A percentile compares a stretch with the other conserved stretches of the same genome.
Conservation (phyloP, 73 alveolate species). For the Tetrahymena malaccensis region DNA sequence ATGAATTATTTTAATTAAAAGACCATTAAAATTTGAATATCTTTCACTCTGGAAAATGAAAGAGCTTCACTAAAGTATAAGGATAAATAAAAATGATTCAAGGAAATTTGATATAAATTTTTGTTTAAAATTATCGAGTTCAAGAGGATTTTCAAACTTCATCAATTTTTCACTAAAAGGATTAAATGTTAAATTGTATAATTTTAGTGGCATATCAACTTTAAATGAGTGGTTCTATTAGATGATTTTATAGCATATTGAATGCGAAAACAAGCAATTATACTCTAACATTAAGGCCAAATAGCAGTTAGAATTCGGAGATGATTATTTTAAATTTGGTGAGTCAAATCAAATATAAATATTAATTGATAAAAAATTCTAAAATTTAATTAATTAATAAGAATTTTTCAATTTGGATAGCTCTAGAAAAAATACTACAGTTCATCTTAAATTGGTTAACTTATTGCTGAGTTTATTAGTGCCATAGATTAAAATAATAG, state of each 20-base stretch:
- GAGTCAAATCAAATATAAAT: not conserved
- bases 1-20: too few relatives aligned
- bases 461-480: not conserved
- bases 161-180: not conserved
- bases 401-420: not conserved
- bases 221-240: not conserved
- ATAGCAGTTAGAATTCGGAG: not conserved
- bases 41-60: not conserved
- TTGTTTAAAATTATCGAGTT: not conserved
- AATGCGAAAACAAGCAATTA: not conserved
- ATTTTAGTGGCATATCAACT: not conserved
- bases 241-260: not conserved
- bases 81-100: not conserved
- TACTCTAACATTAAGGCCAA: not conserved
- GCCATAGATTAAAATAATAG: not conserved
- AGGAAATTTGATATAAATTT: not conserved
- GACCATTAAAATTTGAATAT: not conserved
- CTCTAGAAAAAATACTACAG: not conserved
- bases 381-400: not conserved
- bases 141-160: not conserved
- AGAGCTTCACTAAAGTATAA: not conserved
- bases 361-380: not conserved
- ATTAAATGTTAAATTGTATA: not conserved
- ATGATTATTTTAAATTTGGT: not conserved
- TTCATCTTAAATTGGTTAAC: not conserved